A percentile compares a stretch with the other conserved stretches of the same genome.
Conservation (phyloP, 148 eudicot genomes). For the Amaranthus hypochondriacus region DNA sequence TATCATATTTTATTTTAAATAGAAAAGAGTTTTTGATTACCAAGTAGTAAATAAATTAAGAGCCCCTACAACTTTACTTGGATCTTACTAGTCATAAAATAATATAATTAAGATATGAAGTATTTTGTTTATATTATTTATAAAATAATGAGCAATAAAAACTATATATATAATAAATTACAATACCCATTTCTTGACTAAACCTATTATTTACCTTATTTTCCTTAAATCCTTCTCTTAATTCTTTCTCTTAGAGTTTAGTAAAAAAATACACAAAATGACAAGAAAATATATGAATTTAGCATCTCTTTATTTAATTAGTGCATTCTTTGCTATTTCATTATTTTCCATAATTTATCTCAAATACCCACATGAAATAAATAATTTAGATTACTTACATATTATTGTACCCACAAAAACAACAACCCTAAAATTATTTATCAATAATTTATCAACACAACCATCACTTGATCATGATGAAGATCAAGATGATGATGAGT, state of each 20-base stretch:
- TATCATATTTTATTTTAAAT: too few species aligned
- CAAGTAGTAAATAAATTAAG: too few species aligned
- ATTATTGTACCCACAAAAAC: not conserved
- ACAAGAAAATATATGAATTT: conserved; percentile 16
- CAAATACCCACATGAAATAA: not conserved
- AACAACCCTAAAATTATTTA: not conserved
- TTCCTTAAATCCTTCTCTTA: not conserved
- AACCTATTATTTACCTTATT: not conserved
- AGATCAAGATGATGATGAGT: conserved; percentile 2
- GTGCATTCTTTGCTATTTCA: conserved; percentile 11
- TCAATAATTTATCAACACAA: not conserved
- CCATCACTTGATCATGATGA: not conserved
- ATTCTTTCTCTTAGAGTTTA: not conserved
- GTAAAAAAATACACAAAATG: conserved; percentile 27
- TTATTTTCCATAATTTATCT: conserved; percentile 13
- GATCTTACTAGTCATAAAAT: too few species aligned
- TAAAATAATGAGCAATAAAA: too few species aligned
- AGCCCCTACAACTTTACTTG: too few species aligned
- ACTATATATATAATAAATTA: too few species aligned
- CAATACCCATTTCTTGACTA: not conserved
- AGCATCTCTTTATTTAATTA: conserved; percentile 16
- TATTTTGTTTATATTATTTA: too few species aligned
- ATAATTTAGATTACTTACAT: not conserved
- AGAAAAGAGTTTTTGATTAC: too few species aligned
- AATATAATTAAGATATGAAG: too few species aligned